These are phyloP conservation scores for Rhodamnia rubescens DNA, from an alignment of 345 rosid species.

Conservation along the genomic window DNA sequence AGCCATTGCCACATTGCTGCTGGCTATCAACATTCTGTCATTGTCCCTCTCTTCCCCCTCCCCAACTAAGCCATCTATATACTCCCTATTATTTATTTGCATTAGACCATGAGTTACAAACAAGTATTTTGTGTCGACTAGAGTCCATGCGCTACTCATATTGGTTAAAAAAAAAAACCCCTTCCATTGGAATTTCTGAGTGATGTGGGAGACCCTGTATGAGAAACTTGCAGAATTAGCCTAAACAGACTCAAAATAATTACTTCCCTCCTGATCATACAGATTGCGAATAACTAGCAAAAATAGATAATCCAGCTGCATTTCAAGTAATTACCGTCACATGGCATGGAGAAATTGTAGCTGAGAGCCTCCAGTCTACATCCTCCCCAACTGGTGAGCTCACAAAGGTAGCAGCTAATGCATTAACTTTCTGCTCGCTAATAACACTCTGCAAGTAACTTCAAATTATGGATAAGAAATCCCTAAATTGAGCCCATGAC, in stretches of 20 bases:
- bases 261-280: neutral
- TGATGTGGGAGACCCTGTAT: neutral
- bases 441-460: slow-evolving; percentile 68
- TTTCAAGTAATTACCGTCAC: slow-evolving; percentile 61
- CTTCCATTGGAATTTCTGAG: neutral
- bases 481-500: neutral
- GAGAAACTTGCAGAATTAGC: neutral
- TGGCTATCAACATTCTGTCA: neutral
- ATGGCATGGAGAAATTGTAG: slow-evolving; percentile 95
- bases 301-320: neutral
- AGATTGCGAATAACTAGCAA: neutral
- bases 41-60: neutral
- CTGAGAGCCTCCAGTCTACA: slow-evolving; percentile 90
- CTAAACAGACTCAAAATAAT: neutral
- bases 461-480: neutral
- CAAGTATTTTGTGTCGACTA: neutral
- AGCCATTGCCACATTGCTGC: neutral
- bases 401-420: slow-evolving; percentile 82
- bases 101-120: neutral
- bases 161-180: neutral
- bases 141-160: neutral
- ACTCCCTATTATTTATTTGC: neutral
- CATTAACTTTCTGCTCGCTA: slow-evolving; percentile 85
- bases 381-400: slow-evolving; percentile 78
- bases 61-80: neutral